Evolutionary conservation across 208 protist genomes (phyloP).

Genomic region (Acanthamoeba lenticulata): DNA sequence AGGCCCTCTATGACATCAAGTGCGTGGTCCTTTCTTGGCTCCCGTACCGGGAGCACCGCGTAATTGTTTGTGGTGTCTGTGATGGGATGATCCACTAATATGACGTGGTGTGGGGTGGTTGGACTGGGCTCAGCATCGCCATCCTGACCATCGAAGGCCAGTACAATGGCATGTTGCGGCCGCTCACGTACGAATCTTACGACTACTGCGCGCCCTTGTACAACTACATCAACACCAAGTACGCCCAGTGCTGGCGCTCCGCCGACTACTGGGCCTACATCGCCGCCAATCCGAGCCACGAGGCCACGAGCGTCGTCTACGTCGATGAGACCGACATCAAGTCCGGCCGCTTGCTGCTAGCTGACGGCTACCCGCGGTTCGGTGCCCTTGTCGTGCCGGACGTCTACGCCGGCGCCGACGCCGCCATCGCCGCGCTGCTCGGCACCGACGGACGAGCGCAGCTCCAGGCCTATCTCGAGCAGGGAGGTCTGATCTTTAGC

Average conservation of each 20-base stretch:
- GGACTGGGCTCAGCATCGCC: conserved; percentile 26
- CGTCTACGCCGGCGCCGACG: conserved; percentile 53
- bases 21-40: neutral
- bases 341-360: neutral
- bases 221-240: conserved; percentile 65
- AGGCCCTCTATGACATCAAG: conserved; percentile 71
- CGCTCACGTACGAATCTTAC: conserved; percentile 71
- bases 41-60: neutral
- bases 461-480: conserved; percentile 33
- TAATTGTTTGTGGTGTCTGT: neutral
- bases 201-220: conserved; percentile 71
- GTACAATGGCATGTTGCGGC: conserved; percentile 34
- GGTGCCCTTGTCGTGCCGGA: conserved; percentile 49
- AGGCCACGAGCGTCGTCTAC: conserved; percentile 67
- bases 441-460: neutral
- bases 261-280: conserved; percentile 58
- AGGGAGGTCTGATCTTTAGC: conserved; percentile 48
- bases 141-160: conserved; percentile 68
- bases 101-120: neutral
- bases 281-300: neutral
- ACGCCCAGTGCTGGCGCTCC: conserved; percentile 64
- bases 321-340: conserved; percentile 36
- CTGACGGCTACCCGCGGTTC: conserved; percentile 50
- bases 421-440: conserved; percentile 8
- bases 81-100: neutral